Base-by-base conservation (phyloP, 768 basidiomycete species). In the Mycena galopus region DNA sequence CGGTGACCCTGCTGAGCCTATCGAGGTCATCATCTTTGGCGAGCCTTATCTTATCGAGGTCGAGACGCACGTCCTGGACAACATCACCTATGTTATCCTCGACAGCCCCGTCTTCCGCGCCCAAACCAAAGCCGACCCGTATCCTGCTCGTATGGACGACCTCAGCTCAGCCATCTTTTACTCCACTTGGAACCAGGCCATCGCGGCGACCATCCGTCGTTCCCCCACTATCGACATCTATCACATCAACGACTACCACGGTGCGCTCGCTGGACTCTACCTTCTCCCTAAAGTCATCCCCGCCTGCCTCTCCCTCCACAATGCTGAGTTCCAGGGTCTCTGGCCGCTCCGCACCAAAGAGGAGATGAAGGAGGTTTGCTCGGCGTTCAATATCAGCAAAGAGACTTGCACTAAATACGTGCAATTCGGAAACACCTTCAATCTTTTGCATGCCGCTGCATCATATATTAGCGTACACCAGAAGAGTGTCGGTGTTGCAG, bases 351-450 rank as follows among this genome's bases (percentile, higher is more conserved):
- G 96, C 56, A 98, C 96, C 42, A 97, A 97, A 85, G 96, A 97
- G 79, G 96, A 98, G 81, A 96, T 97, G 96, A 97, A 96, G 85
- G 96, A 98, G 81, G 96, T 98, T 57, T 98, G 96, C 81, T 97
- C 96, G 4, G 96, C 96, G 4, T 98, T 98, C 89, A 97, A 97
- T 82, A 94, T 98, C 81, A 94, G 94, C 86, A 97, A 97, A 83
- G 96, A 97, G 78, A 88, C 95, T 78, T 98, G 96, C 86, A 95
- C 93, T 63, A 97, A 97, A 88, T 98, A 98, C 79, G 95, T 98
- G 53, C 96, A 98, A 82, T 98, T 98, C 81, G 96, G 96, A 73
- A 98, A 98, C 86, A 98, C 96, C 12, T 98, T 98, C 87, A 98
- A 98, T 81, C 84, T 98, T 78, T 88, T 98, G 29, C 96, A 98